phyloP scores from a whole-genome alignment of 495 filamentous ascomycete genomes.

The Penicillium maclennaniae region DNA sequence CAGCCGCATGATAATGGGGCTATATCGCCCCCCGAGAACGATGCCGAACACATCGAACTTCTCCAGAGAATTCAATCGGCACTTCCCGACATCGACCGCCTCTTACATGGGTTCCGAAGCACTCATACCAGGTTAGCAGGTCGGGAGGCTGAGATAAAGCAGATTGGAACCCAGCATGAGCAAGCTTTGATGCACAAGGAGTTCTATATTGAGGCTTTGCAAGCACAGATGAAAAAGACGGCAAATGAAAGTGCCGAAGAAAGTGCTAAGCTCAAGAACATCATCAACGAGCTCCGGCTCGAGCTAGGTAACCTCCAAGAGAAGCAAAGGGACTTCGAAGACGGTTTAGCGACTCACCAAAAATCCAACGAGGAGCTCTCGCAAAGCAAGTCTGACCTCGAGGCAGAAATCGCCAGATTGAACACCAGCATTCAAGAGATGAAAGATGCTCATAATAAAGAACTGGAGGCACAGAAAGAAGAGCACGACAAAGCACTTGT shows the following conservation, averaged over 20 bases:
- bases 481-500: slow-evolving; percentile 37
- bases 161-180: slow-evolving; percentile 45
- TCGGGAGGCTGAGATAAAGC: slow-evolving; percentile 45
- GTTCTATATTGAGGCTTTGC: slow-evolving; percentile 50
- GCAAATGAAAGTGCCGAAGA: slow-evolving; percentile 49
- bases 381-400: slow-evolving; percentile 36
- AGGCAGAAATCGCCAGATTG: slow-evolving; percentile 50
- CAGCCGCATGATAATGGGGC: slow-evolving; percentile 26
- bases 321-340: slow-evolving; percentile 49
- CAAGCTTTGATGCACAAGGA: slow-evolving; percentile 49
- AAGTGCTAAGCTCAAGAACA: slow-evolving; percentile 42
- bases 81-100: slow-evolving; percentile 47
- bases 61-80: slow-evolving; percentile 46
- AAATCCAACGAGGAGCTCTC: slow-evolving; percentile 42
- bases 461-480: slow-evolving; percentile 36
- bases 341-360: slow-evolving; percentile 36
- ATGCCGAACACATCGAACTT: slow-evolving; percentile 41
- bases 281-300: slow-evolving; percentile 47
- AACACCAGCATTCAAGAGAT: slow-evolving; percentile 45
- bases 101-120: slow-evolving; percentile 44
- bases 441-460: slow-evolving; percentile 33
- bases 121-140: slow-evolving; percentile 41
- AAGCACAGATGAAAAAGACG: slow-evolving; percentile 50
- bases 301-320: slow-evolving; percentile 58
- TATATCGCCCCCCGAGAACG: slow-evolving; percentile 30